Evolutionary conservation across 805 yeast genomes (phyloP), one percentile per base, ranked within the genome.

Genomic region (Starmerella bacillaris): DNA sequence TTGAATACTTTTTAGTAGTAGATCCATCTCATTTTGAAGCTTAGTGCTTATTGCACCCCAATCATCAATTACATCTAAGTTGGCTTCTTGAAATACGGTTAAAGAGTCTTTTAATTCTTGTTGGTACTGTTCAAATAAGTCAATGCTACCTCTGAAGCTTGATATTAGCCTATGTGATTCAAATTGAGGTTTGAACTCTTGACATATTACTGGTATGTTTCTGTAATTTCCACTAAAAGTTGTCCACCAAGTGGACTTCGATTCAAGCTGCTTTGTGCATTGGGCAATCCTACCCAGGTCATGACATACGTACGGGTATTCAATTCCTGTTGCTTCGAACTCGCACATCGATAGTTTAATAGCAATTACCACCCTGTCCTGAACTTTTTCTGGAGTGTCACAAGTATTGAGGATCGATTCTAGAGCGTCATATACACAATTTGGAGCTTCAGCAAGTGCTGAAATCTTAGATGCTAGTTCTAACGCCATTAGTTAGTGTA

Each of bases 171-270:
- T 16, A 5, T 34, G 34, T 6, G 47, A 30, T 30, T 46, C 54
- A 18, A 36, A 41, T 7, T 42, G 43, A 1, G 43, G 46, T 19
- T 36, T 41, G 32, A 45, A 40, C 31, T 49, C 53, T 4, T 27
- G 19, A 45, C 83, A 76, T 0, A 73, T 55, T 2, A 61, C 58
- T 2, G 67, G 58, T 3, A 74, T 55, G 21, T 66, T 62, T 31
- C 72, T 61, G 49, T 68, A 74, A 46, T 74, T 67, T 0, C 80
- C 80, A 41, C 72, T 72, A 47, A 66, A 75, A 0, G 75, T 70
- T 0, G 83, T 74, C 86, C 86, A 76, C 65, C 74, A 70, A 44
- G 74, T 77, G 0, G 56, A 43, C 16, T 40, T 37, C 2, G 51
- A 21, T 30, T 48, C 57, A 30, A 55, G 38, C 24, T 31, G 37